Evolutionary conservation across 805 yeast genomes (phyloP), one percentile per base, ranked within the genome.

Genomic region (Candida hispaniensis): DNA sequence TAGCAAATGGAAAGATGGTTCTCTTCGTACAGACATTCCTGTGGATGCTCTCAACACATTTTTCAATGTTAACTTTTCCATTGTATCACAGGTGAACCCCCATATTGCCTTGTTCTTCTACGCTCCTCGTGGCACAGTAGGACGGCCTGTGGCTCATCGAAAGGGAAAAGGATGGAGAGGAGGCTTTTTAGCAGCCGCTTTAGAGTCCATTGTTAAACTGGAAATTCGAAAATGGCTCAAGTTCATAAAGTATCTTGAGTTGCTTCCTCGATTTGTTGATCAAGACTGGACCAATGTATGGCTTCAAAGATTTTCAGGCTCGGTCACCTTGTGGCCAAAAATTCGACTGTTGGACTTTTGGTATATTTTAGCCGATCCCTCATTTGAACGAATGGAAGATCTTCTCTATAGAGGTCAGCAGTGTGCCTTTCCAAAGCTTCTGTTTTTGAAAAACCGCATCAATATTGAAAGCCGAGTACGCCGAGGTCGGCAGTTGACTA

Each of bases 41-140:
- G 63, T 79, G 7, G 78, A 73, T 38, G 74, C 82, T 0, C 60
- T 79, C 42, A 79, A 79, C 56, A 71, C 78, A 6, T 76, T 75
- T 55, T 79, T 74, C 54, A 79, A 80, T 47, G 83, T 75, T 20
- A 79, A 73, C 50, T 80, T 77, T 51, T 66, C 82, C 6, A 64
- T 79, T 24, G 91, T 80, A 12, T 74, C 83, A 12, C 93, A 79
- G 57, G 88, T 79, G 6, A 79, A 80, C 51, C 91, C 93, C 1
- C 93, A 79, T 52, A 76, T 79, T 18, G 67, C 79, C 28, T 59
- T 80, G 13, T 79, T 80, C 56, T 76, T 75, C 47, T 79, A 70
- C 50, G 79, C 83, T 6, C 83, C 88, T 14, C 67, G 75, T 45
- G 93, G 93, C 1, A 73, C 81, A 2, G 79, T 79, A 11, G 93